These are phyloP conservation scores for Penicillium janthinellum DNA, from an alignment of 2,329 filamentous ascomycete species.

Conservation along the genomic window DNA sequence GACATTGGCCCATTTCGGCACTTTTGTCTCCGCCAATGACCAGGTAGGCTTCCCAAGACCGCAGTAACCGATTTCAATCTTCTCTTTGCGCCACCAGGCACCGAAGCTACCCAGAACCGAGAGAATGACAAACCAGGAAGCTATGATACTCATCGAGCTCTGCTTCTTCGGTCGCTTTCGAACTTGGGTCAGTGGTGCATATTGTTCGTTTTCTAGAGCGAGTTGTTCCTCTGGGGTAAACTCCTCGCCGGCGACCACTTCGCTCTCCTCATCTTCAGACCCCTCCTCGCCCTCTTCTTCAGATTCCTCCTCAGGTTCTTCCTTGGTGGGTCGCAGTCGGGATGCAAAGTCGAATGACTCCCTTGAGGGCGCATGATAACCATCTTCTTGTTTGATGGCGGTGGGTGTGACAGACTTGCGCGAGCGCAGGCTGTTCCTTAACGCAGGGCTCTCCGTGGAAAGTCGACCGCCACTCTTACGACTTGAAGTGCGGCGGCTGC, in stretches of 20 bases:
- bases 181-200: slow-evolving; percentile 23
- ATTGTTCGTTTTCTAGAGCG: slow-evolving; percentile 71
- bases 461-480: slow-evolving; percentile 55
- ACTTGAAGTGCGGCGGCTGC: slow-evolving; percentile 44
- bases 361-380: slow-evolving; percentile 56
- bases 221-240: slow-evolving; percentile 91
- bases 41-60: slow-evolving; percentile 71
- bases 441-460: slow-evolving; percentile 33
- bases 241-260: slow-evolving; percentile 72
- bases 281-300: slow-evolving; percentile 26
- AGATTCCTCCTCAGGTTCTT: slow-evolving; percentile 44
- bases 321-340: slow-evolving; percentile 36
- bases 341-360: slow-evolving; percentile 62
- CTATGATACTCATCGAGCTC: slow-evolving; percentile 57
- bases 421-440: slow-evolving; percentile 30
- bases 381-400: slow-evolving; percentile 53
- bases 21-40: slow-evolving; percentile 60
- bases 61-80: slow-evolving; percentile 94
- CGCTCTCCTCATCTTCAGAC: slow-evolving; percentile 60
- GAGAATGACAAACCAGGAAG: slow-evolving; percentile 70
- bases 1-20: slow-evolving; percentile 72
- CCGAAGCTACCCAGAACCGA: slow-evolving; percentile 72
- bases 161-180: slow-evolving; percentile 37
- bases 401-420: slow-evolving; percentile 37
- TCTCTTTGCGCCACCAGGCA: slow-evolving; percentile 89